Evolutionary conservation across 495 filamentous ascomycete genomes (phyloP), one percentile per base, ranked within the genome.

Genomic region (Neurospora discreta): DNA sequence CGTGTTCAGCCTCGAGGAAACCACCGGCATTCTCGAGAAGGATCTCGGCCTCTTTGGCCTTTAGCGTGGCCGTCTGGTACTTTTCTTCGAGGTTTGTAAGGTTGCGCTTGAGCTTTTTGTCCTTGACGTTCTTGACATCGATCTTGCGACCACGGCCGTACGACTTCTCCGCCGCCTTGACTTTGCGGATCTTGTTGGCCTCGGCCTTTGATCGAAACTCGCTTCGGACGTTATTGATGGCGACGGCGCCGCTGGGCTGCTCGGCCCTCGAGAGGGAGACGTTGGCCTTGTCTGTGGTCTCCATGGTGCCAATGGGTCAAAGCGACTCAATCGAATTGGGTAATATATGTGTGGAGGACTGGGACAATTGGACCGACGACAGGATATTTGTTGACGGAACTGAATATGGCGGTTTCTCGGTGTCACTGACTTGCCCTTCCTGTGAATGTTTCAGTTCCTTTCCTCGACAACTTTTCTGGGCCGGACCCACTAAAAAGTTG

Each of bases 11-110:
- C 80, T 98, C 92, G 43, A 99, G 81, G 75, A 95, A 95, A 8
- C 95, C 95, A 23, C 86, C 84, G n/a, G 89, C 85, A 76, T 97
- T 92, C 79, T 97, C 95, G 43, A 95, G 87, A 60, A 99, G 84
- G 73, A 98, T 97, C 83, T 98, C 96, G 7, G 94, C 93, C 89
- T 98, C 94, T 78, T 94, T 93, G 6, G 95, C 92, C 78, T 90
- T 89, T 10, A 95, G 80, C 0, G 90, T 82, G 3, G 94, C 94
- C 76, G 90, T 87, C 79, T 94, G 88, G 81, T 94, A 94, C 78
- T 92, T 94, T 68, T 81, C 82, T 77, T 99, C 95, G 68, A 97
- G 85, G 16, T 84, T 84, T 74, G 87, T 89, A 5, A 99, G 84
- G 75, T 92, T 97, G 4, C 88, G 87, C 41, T 93, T 89, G 41